Percentiles rank a stretch among this genome's conserved stretches.
Conservation (phyloP, 202 grass and related monocot genomes). For the Panicum hallii region DNA sequence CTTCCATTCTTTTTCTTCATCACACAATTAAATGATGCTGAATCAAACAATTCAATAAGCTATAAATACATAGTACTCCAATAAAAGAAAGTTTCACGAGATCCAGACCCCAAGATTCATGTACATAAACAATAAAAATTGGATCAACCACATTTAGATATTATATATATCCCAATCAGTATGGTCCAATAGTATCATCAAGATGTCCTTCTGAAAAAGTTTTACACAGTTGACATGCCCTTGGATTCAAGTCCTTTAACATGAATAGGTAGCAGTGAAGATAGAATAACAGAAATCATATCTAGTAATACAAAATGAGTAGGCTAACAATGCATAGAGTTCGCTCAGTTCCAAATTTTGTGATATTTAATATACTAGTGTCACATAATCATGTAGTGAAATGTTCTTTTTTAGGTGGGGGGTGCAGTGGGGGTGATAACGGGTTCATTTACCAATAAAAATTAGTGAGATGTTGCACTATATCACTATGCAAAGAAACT, state of each 20-base stretch:
- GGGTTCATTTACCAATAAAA: too few relatives aligned
- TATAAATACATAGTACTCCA: conserved; percentile 5
- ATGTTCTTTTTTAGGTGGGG: too few relatives aligned
- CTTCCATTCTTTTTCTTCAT: conserved; percentile 67
- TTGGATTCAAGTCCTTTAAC: not conserved
- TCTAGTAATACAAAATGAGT: not conserved
- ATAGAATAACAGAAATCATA: not conserved
- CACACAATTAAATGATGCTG: conserved; percentile 59
- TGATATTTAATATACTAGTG: too few relatives aligned
- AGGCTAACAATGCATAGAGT: not conserved
- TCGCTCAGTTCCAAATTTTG: too few relatives aligned
- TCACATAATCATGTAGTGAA: too few relatives aligned
- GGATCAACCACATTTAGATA: not conserved
- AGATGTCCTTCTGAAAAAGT: not conserved
- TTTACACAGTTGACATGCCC: not conserved
- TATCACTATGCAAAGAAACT: conserved; percentile 6
- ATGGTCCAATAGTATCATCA: not conserved
- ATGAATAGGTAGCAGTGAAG: too few relatives aligned
- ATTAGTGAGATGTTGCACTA: not conserved
- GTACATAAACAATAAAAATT: conserved; percentile 29
- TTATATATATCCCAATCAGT: not conserved
- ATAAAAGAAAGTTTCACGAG: not conserved
- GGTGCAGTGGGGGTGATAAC: too few relatives aligned
- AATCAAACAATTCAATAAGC: conserved; percentile 50
- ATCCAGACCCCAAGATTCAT: not conserved